A percentile compares a stretch with the other conserved stretches of the same genome.
These are phyloP conservation scores for Croton setiger DNA, from an alignment of 441 rosid genomes.

Conservation along the genomic window DNA sequence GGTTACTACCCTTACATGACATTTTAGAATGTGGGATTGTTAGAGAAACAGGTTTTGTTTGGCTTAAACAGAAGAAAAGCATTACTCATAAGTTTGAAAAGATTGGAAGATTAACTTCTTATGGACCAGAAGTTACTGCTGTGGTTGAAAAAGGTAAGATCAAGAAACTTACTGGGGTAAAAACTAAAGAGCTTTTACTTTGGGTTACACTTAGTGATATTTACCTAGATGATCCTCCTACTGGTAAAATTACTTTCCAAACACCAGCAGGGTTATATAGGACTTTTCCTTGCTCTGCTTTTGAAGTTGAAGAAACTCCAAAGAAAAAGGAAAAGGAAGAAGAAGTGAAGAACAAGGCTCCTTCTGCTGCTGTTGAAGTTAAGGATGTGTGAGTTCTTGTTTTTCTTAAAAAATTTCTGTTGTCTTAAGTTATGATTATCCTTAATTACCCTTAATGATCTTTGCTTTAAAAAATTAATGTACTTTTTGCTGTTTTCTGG, in stretches of 20 bases:
- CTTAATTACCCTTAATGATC: background rate
- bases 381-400: slow-evolving; percentile 26
- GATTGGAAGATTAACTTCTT: slow-evolving; percentile 53
- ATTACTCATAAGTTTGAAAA: slow-evolving; percentile 74
- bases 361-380: slow-evolving; percentile 34
- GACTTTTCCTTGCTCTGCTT: slow-evolving; percentile 53
- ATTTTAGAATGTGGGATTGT: slow-evolving; percentile 75
- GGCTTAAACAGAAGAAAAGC: slow-evolving; percentile 90
- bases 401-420: background rate
- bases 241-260: slow-evolving; percentile 53
- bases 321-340: slow-evolving; percentile 23
- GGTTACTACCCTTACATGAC: slow-evolving; percentile 77
- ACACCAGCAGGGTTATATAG: slow-evolving; percentile 56
- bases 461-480: background rate
- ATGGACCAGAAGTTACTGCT: slow-evolving; percentile 78
- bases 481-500: background rate
- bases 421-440: background rate
- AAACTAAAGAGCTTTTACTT: slow-evolving; percentile 79
- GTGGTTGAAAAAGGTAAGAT: slow-evolving; percentile 55
- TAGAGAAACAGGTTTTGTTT: slow-evolving; percentile 78
- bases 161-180: slow-evolving; percentile 90
- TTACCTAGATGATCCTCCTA: slow-evolving; percentile 47
- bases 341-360: slow-evolving; percentile 17
- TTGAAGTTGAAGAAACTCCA: slow-evolving; percentile 32
- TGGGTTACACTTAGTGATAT: slow-evolving; percentile 77